These are phyloP conservation scores for Colletotrichum zoysiae DNA, from an alignment of 2,329 filamentous ascomycete species.

Conservation along the genomic window DNA sequence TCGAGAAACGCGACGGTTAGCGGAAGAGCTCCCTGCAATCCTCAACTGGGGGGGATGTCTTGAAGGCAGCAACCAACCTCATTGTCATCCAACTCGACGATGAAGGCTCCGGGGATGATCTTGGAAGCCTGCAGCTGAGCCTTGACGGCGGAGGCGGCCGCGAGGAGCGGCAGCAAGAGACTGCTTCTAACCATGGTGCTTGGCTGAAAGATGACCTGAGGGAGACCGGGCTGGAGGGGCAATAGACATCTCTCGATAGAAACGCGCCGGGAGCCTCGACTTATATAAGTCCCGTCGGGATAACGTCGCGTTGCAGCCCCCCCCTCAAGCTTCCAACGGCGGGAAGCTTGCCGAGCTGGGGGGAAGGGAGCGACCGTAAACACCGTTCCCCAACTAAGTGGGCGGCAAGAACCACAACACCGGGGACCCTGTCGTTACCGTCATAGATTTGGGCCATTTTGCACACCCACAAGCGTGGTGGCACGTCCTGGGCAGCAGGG, in stretches of 20 bases:
- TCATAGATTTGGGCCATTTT: constrained; percentile 18
- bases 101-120: constrained; percentile 61
- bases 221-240: constrained; percentile 35
- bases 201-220: constrained; percentile 36
- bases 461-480: constrained; percentile 13
- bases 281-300: constrained; percentile 31
- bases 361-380: neutral
- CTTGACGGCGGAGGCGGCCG: constrained; percentile 49
- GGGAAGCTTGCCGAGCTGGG: neutral
- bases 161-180: constrained; percentile 52
- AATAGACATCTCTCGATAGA: neutral
- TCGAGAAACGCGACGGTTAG: neutral
- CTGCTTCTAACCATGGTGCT: constrained; percentile 54
- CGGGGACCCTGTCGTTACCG: constrained; percentile 16
- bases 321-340: neutral
- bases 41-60: too few relatives aligned
- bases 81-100: constrained; percentile 65
- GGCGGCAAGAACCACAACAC: neutral
- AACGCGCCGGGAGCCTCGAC: constrained; percentile 14
- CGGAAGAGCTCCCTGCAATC: neutral
- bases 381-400: neutral
- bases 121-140: constrained; percentile 45
- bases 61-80: constrained; percentile 52
- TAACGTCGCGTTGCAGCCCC: constrained; percentile 8
- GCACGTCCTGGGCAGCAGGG: constrained; percentile 21